These are phyloP conservation scores for Acmispon strigosus DNA, from an alignment of 306 rosid species.

Conservation along the genomic window DNA sequence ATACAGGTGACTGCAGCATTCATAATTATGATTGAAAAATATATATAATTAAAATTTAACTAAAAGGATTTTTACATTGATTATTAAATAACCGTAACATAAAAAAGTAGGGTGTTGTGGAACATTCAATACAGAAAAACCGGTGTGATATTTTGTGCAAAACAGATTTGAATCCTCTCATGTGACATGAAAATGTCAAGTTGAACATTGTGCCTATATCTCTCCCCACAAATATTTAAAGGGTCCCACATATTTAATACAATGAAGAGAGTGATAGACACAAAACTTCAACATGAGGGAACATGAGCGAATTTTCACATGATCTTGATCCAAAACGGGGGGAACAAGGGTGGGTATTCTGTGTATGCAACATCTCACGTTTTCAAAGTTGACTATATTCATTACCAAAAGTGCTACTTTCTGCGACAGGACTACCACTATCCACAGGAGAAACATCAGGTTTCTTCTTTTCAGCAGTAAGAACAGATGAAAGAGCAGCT, in stretches of 20 bases:
- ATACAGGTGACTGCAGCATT: background rate
- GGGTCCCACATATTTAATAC: too few relatives aligned
- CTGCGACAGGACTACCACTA: constrained; percentile 40
- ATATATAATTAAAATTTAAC: background rate
- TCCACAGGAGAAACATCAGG: constrained; percentile 60
- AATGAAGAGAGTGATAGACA: too few relatives aligned
- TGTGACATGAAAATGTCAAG: too few relatives aligned
- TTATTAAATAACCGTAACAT: background rate
- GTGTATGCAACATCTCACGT: background rate
- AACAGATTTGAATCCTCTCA: too few relatives aligned
- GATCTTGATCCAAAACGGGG: too few relatives aligned
- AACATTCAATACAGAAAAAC: background rate
- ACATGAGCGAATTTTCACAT: too few relatives aligned
- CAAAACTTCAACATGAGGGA: too few relatives aligned
- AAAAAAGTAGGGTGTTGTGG: background rate
- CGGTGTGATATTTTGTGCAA: background rate
- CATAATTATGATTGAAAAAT: background rate
- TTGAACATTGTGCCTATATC: too few relatives aligned
- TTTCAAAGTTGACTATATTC: background rate
- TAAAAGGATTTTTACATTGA: background rate
- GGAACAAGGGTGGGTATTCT: background rate
- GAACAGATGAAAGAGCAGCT: constrained; percentile 90
- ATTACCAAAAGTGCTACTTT: constrained; percentile 45
- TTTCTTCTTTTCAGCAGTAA: constrained; percentile 70
- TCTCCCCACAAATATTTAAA: too few relatives aligned